These are phyloP conservation scores for Gryganskiella cystojenkinii DNA, from an alignment of 192 early-diverging fungal genomes.

Conservation along the genomic window DNA sequence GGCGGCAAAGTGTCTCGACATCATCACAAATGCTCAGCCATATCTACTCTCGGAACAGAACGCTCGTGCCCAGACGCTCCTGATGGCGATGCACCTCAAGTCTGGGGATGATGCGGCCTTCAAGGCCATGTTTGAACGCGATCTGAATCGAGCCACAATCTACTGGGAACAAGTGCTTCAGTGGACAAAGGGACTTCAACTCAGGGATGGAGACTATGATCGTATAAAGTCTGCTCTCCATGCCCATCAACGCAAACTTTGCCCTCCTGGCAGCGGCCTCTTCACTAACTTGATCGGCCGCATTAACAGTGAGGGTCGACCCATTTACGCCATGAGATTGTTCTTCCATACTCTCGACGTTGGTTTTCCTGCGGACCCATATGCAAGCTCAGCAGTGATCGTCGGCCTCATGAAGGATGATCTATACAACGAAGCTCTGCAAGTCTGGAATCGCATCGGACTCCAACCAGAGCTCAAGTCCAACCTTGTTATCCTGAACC, in stretches of 20 bases:
- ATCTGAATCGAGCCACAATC: background rate
- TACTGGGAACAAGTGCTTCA: conserved; percentile 27
- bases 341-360: conserved; percentile 39
- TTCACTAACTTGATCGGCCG: conserved; percentile 21
- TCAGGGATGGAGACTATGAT: conserved; percentile 9
- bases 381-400: conserved; percentile 19
- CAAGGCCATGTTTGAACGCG: conserved; percentile 1
- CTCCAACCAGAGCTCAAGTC: background rate
- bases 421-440: conserved; percentile 12
- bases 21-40: conserved; percentile 3
- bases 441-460: conserved; percentile 10
- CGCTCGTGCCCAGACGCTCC: conserved; percentile 10
- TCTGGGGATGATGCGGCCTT: conserved; percentile 10
- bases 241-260: conserved; percentile 1
- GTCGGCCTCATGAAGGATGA: conserved; percentile 24
- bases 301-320: background rate
- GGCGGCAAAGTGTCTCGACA: conserved; percentile 10
- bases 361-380: conserved; percentile 17
- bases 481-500: conserved; percentile 10
- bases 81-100: conserved; percentile 41
- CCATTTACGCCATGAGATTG: conserved; percentile 17
- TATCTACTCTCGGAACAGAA: background rate
- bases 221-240: conserved; percentile 12
- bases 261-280: conserved; percentile 22
- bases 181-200: conserved; percentile 38